Evolutionary conservation across 2,329 filamentous ascomycete species (phyloP).

Genomic region (Penicillium sp.): DNA sequence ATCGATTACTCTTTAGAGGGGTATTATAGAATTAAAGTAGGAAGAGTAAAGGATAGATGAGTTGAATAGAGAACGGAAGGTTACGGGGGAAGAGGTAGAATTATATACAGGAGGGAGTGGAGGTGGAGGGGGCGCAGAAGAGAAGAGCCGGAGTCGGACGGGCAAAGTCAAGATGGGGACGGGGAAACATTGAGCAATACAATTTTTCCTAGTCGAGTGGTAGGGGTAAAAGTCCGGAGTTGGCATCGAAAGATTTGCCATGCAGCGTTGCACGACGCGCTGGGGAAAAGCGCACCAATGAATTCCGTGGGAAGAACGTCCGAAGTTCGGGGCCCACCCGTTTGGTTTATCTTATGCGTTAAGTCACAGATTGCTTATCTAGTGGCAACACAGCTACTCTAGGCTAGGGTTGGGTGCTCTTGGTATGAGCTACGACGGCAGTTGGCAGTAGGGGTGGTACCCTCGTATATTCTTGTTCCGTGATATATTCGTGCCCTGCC

Average conservation of each 20-base stretch:
- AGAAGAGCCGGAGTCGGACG: constrained; percentile 40
- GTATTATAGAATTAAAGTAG: constrained; percentile 14
- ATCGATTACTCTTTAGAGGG: constrained; percentile 1
- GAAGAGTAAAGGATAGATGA: constrained; percentile 15
- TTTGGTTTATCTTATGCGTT: constrained; percentile 39
- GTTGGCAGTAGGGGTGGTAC: background rate
- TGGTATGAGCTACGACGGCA: too few relatives aligned
- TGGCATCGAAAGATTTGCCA: constrained; percentile 9
- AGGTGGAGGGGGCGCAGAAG: constrained; percentile 11
- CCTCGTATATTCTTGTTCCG: constrained; percentile 17
- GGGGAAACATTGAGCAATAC: constrained; percentile 9
- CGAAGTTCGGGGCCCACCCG: constrained; percentile 37
- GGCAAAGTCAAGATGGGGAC: constrained; percentile 17
- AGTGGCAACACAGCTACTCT: background rate
- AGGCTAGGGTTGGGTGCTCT: too few relatives aligned
- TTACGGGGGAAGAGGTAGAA: constrained; percentile 19
- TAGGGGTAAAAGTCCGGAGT: background rate
- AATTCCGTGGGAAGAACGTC: constrained; percentile 28
- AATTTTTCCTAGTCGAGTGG: background rate
- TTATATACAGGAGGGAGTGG: constrained; percentile 49
- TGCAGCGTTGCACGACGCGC: constrained; percentile 16
- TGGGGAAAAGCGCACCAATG: constrained; percentile 9
- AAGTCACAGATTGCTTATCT: constrained; percentile 44
- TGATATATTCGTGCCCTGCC: constrained; percentile 21
- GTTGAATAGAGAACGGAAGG: constrained; percentile 18